Evolutionary conservation across 2,329 filamentous ascomycete species (phyloP).

Genomic region (Capronia americana): DNA sequence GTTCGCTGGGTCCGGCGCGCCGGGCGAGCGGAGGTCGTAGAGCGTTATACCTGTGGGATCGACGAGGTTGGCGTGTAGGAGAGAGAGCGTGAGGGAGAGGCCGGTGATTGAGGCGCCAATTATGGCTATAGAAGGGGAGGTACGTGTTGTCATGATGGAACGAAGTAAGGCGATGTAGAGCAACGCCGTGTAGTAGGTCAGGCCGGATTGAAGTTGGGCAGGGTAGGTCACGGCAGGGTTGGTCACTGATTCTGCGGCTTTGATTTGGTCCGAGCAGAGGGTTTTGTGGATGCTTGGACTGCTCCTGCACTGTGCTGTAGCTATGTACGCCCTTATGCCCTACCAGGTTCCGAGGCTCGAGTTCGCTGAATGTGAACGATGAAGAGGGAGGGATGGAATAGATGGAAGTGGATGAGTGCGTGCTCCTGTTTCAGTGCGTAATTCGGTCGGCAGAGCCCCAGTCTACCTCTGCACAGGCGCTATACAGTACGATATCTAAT

Average conservation of each 20-base stretch:
- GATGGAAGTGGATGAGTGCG: too few species aligned
- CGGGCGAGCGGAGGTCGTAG: constrained; percentile 43
- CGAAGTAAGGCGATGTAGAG: too few species aligned
- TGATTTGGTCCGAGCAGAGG: not conserved
- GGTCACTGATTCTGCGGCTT: too few species aligned
- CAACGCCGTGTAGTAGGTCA: too few species aligned
- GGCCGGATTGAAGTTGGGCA: too few species aligned
- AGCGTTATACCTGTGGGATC: constrained; percentile 41
- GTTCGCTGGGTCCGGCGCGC: constrained; percentile 40
- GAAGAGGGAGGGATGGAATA: too few species aligned
- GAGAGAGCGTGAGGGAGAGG: constrained; percentile 23
- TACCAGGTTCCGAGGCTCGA: too few species aligned
- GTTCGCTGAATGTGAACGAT: too few species aligned
- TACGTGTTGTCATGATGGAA: not conserved
- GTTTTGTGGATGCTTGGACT: not conserved
- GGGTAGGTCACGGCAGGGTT: too few species aligned
- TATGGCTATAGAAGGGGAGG: constrained; percentile 29
- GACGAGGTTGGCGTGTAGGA: constrained; percentile 22
- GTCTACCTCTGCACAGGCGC: not conserved
- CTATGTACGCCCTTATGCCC: too few species aligned
- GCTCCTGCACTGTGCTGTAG: not conserved
- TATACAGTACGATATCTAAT: not conserved
- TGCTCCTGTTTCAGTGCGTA: not conserved
- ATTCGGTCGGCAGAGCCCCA: not conserved
- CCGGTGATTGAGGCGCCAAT: constrained; percentile 27